Base-by-base conservation (phyloP, 2,329 filamentous ascomycete genomes). In the Colletotrichum musae region DNA sequence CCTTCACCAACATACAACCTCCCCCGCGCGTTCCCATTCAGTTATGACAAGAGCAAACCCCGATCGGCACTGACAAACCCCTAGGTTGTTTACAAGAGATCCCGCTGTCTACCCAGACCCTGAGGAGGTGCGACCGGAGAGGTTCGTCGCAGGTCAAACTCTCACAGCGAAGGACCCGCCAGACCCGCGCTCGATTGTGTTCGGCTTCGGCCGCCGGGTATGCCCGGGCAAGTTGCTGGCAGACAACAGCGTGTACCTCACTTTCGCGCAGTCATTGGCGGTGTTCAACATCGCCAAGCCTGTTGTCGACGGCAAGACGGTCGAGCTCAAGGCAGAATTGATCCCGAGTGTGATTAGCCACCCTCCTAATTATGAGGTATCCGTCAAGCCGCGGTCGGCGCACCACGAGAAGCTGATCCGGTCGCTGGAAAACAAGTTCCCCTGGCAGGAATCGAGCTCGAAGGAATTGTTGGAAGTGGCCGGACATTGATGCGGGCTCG, bases 81-180 rank as follows among this genome's bases (percentile, higher is more conserved):
- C 2, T 10, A 36, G 32, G 32, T 10, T 36, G 70, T 73, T 80
- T 16, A 86, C 90, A 24, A 92, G 93, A 77, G 91, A 94, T 73
- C 87, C 89, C 2, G 87, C 41, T 1, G 83, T 83, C 12, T 70
- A 79, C 10, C 81, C 80, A 0, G 76, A 77, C 2, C 73, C 80
- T 0, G 81, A 73, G 65, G 70, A 83, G 15, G 13, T 26, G n/a
- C 21, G 32, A 4, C 32, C 32, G 0, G 32, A 36, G 32, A 36
- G 32, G 4, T 36, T 36, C 32, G 7, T 36, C 9, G 10, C 7
- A 10, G 32, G 3, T 36, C 32, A 36, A 36, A 36, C 32, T 36
- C 50, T 54, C 39, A 41, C 15, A 26, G 45, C 21, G 69, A 71
- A 47, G 3, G 72, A 74, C 28, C 73, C 73, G 2, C 18, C 5